These are phyloP conservation scores for Boletus semigastroideus DNA, from an alignment of 1,284 basidiomycete species.

Conservation along the genomic window DNA sequence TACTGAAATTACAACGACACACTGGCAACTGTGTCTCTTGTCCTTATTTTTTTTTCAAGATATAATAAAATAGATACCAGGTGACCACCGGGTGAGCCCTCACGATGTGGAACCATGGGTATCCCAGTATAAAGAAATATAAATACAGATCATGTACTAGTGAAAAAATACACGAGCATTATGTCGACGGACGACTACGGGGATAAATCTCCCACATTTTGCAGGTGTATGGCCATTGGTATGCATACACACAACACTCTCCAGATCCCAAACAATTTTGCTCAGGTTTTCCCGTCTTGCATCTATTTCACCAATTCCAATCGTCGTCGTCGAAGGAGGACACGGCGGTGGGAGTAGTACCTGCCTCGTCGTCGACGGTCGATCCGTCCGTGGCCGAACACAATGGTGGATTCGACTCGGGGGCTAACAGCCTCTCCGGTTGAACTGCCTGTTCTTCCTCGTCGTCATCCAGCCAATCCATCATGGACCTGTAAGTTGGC, in stretches of 20 bases:
- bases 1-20: too few species aligned
- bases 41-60: too few species aligned
- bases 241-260: not conserved
- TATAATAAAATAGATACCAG: too few species aligned
- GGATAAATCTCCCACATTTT: not conserved
- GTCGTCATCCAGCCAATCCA: constrained; percentile 42
- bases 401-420: constrained; percentile 14
- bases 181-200: too few species aligned
- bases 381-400: not conserved
- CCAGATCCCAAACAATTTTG: not conserved
- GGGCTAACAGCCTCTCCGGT: constrained; percentile 32
- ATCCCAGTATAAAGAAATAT: too few species aligned
- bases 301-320: constrained; percentile 56
- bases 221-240: too few species aligned
- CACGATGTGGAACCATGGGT: too few species aligned
- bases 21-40: too few species aligned
- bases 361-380: not conserved
- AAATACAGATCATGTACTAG: not conserved
- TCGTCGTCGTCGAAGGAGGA: constrained; percentile 49
- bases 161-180: not conserved
- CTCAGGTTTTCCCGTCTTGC: not conserved
- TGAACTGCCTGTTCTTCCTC: constrained; percentile 24
- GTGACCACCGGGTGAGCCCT: too few species aligned
- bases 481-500: not conserved
- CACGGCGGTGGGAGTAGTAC: not conserved